Evolutionary conservation across 805 yeast genomes (phyloP), one percentile per base, ranked within the genome.

Genomic region (Ogataea dorogensis): DNA sequence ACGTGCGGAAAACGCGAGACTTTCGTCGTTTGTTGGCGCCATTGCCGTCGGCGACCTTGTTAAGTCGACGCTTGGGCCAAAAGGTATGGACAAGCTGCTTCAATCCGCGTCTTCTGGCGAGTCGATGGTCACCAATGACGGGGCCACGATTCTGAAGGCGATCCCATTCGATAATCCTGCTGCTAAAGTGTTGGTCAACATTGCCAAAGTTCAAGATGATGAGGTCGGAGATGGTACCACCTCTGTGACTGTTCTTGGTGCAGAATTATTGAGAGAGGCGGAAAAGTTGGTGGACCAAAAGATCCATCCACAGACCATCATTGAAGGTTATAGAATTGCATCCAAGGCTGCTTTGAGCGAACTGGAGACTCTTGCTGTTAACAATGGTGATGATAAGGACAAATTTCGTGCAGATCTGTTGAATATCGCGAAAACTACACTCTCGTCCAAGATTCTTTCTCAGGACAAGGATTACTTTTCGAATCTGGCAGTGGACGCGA

Each of bases 201-300:
- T 93, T 38, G 83, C 96, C 32, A 82, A 93, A 61, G 91, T 94
- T 14, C 99, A 93, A 68, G 99, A 93, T 61, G 96, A 94, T 43
- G 97, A 91, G 63, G 96, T 91, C 49, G 98, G 98, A 43, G 98
- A 93, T 58, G 99, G 99, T 50, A 93, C 99, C 26, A 91, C 98
- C 0, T 84, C 96, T 17, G 98, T 94, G 20, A 88, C 97, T 0
- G 85, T 93, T 9, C 67, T 91, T 40, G 80, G 91, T 27, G 89
- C 96, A 7, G 98, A 93, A 64, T 72, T 93, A 41, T 70, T 93
- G 49, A 78, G 95, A 59, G 97, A 91, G 67, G 97, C 98, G 21
- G 97, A 93, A 64, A 80, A 81, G 59, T 75, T 93, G 46, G 84
- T 93, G 31, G 95, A 88, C 49, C 84, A 81, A 60, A 89, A 84